These are phyloP conservation scores for Paramecium biaurelia DNA, from an alignment of 73 alveolate genomes.

Conservation along the genomic window DNA sequence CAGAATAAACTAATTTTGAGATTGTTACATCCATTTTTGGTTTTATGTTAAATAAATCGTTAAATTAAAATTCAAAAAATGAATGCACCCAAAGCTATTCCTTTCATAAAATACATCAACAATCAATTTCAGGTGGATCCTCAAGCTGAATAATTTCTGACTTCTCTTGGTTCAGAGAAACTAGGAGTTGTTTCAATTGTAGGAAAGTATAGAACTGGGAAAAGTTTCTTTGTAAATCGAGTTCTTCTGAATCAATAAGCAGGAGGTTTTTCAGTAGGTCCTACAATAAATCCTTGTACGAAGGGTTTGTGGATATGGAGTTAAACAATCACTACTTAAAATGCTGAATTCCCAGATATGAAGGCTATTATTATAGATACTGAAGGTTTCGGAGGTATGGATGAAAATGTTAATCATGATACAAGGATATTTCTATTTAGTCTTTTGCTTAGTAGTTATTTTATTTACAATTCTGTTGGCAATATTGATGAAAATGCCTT, in stretches of 20 bases:
- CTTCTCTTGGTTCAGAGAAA: conserved; percentile 52
- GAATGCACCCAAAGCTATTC: conserved; percentile 26
- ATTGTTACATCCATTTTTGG: neutral
- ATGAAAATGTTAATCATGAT: conserved; percentile 95
- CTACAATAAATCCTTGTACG: conserved; percentile 70
- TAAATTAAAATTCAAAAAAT: conserved; percentile 5
- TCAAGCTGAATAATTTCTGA: conserved; percentile 37
- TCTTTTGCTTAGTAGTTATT: conserved; percentile 79
- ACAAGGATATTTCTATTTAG: conserved; percentile 89
- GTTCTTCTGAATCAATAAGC: conserved; percentile 72
- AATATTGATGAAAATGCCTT: conserved; percentile 89
- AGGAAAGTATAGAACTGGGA: conserved; percentile 95
- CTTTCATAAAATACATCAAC: neutral
- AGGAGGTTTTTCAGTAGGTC: conserved; percentile 72
- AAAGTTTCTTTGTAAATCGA: conserved; percentile 80
- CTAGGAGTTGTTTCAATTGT: conserved; percentile 92
- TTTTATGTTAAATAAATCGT: neutral
- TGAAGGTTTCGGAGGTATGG: conserved; percentile 95
- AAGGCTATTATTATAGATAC: conserved; percentile 83
- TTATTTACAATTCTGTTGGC: conserved; percentile 91
- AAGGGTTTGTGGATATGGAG: conserved; percentile 64
- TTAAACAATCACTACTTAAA: conserved; percentile 36
- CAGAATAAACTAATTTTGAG: neutral
- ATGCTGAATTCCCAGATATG: conserved; percentile 84
- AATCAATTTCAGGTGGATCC: conserved; percentile 26